These are phyloP conservation scores for Clonostachys rhizophaga DNA, from an alignment of 2,329 filamentous ascomycete species.

Conservation along the genomic window DNA sequence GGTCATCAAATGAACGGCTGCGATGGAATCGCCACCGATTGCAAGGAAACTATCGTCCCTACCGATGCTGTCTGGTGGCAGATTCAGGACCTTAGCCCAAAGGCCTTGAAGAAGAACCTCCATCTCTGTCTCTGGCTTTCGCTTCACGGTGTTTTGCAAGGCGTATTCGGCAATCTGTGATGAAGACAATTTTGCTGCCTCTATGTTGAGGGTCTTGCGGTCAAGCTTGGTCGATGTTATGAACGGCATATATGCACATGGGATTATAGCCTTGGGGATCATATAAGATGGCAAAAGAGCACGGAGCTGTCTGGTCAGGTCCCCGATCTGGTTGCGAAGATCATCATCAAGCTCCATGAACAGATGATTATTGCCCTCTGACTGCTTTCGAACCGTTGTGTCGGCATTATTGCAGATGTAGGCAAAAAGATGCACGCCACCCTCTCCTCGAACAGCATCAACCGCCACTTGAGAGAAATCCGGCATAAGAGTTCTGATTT, in stretches of 20 bases:
- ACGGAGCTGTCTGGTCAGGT: slow-evolving; percentile 5
- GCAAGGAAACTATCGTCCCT: slow-evolving; percentile 5
- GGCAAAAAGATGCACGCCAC: neutral
- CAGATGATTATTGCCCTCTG: neutral
- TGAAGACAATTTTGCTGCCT: slow-evolving; percentile 1
- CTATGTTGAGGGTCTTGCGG: slow-evolving; percentile 3
- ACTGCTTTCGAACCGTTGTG: no score
- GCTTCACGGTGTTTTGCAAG: slow-evolving; percentile 13
- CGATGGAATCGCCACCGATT: slow-evolving; percentile 9
- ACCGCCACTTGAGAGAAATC: no score
- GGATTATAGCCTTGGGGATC: slow-evolving; percentile 6
- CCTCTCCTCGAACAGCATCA: neutral
- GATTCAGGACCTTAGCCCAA: slow-evolving; percentile 11
- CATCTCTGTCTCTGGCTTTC: slow-evolving; percentile 8
- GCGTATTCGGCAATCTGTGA: slow-evolving; percentile 9
- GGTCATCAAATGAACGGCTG: slow-evolving; percentile 5
- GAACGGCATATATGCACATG: slow-evolving; percentile 23
- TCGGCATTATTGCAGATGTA: slow-evolving; percentile 1
- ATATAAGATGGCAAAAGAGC: slow-evolving; percentile 6
- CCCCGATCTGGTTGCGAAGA: slow-evolving; percentile 6
- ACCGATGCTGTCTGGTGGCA: slow-evolving; percentile 1
- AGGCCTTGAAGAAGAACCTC: slow-evolving; percentile 22
- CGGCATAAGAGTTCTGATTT: neutral
- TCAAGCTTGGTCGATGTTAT: slow-evolving; percentile 34
- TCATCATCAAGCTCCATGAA: slow-evolving; percentile 5